phyloP scores from a whole-genome alignment of 75 land plant species.

The Pinus tabuliformis region DNA sequence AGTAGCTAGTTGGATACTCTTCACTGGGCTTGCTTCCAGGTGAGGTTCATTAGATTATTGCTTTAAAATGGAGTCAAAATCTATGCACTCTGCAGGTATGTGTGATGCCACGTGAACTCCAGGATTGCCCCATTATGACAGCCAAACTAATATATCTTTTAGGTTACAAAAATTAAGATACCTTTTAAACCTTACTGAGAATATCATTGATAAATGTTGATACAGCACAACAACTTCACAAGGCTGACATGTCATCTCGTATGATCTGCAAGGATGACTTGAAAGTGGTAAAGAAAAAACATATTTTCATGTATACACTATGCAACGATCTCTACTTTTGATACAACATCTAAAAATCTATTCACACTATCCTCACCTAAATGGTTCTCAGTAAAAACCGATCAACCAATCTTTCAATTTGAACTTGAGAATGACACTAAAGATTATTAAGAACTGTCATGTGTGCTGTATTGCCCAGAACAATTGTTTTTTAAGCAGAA shows the following conservation, averaged over 20 bases:
- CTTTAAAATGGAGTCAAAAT: neutral
- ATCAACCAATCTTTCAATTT: neutral
- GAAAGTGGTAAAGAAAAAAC: neutral
- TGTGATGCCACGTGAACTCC: neutral
- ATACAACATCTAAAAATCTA: neutral
- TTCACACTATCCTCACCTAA: neutral
- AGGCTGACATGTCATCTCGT: neutral
- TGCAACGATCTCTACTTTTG: neutral
- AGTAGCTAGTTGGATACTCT: slow-evolving; percentile 2
- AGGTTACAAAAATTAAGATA: neutral
- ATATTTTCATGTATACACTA: neutral
- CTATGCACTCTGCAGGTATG: neutral
- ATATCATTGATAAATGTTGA: neutral
- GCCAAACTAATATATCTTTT: too few relatives aligned
- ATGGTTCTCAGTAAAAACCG: neutral
- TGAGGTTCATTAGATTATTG: neutral
- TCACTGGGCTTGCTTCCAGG: slow-evolving; percentile 8
- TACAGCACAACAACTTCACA: neutral
- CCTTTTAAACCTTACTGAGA: neutral
- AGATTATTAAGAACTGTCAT: neutral
- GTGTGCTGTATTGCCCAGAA: neutral
- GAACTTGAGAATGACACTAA: neutral
- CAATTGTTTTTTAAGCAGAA: neutral
- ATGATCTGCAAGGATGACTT: neutral
- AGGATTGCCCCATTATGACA: neutral